A percentile compares a stretch with the other conserved stretches of the same genome.
Conservation (phyloP, 208 protist genomes). For the Acanthamoeba rhysodes region DNA sequence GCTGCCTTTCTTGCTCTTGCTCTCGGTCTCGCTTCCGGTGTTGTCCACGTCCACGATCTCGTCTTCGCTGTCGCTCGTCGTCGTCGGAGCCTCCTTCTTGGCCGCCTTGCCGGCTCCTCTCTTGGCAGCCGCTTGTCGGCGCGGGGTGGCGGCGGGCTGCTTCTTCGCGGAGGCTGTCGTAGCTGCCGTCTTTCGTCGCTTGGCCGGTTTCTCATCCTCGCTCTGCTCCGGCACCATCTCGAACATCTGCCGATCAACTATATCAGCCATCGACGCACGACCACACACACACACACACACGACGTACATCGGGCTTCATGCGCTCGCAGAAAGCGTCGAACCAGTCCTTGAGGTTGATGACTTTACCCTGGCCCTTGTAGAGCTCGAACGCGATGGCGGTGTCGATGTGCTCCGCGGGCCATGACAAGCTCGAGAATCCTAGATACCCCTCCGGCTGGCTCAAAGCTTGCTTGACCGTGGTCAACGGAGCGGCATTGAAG, state of each 20-base stretch:
- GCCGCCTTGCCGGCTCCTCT: not conserved
- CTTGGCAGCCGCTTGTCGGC: not conserved
- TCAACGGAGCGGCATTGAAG: conserved; percentile 21
- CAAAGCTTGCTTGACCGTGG: conserved; percentile 3
- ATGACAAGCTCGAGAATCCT: not conserved
- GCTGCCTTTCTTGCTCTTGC: not conserved
- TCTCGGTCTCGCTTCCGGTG: not conserved
- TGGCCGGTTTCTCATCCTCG: not conserved
- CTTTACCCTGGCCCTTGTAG: conserved; percentile 22
- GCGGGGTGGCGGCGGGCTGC: not conserved
- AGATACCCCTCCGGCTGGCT: not conserved
- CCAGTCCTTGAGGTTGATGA: conserved; percentile 47
- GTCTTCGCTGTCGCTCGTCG: not conserved
- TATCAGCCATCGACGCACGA: not conserved
- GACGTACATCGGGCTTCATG: not conserved
- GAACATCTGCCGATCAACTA: not conserved
- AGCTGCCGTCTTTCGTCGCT: not conserved
- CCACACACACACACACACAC: too few species aligned
- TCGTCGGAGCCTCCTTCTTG: not conserved
- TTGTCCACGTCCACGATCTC: not conserved
- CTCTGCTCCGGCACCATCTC: not conserved
- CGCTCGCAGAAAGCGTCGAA: conserved; percentile 29
- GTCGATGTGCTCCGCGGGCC: conserved; percentile 12
- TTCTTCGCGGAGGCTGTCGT: not conserved
- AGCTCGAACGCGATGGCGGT: conserved; percentile 2